phyloP scores from a whole-genome alignment of 2,329 filamentous ascomycete species.

The Xylaria sp. region DNA sequence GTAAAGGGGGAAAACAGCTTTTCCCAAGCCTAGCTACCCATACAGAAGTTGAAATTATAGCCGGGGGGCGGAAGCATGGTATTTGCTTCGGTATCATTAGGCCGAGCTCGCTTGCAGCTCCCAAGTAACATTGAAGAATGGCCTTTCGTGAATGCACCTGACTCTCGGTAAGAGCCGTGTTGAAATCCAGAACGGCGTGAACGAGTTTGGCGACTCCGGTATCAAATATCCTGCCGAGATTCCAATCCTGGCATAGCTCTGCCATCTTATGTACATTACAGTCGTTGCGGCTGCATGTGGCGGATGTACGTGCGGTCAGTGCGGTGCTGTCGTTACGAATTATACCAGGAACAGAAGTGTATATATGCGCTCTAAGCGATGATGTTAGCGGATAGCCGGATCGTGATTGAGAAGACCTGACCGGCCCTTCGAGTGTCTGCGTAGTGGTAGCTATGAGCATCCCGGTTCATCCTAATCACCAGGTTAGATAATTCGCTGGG shows the following conservation, averaged over 20 bases:
- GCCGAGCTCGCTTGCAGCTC: background rate
- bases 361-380: background rate
- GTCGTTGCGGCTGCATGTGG: background rate
- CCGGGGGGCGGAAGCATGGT: background rate
- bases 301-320: background rate
- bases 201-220: background rate
- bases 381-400: background rate
- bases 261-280: background rate
- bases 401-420: background rate
- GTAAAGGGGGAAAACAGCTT: background rate
- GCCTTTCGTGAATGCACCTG: background rate
- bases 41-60: background rate
- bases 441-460: background rate
- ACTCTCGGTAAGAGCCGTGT: background rate
- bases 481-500: background rate
- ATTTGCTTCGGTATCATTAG: conserved; percentile 1
- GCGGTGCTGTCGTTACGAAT: background rate
- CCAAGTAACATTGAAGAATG: conserved; percentile 4
- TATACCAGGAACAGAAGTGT: background rate
- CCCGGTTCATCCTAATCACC: background rate
- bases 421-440: background rate
- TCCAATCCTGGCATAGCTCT: background rate
- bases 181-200: conserved; percentile 1
- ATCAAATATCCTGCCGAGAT: background rate
- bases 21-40: too few relatives aligned